A percentile compares a stretch with the other conserved stretches of the same genome.
phyloP scores from a whole-genome alignment of 73 alveolate genomes.

The Tetrahymena borealis region DNA sequence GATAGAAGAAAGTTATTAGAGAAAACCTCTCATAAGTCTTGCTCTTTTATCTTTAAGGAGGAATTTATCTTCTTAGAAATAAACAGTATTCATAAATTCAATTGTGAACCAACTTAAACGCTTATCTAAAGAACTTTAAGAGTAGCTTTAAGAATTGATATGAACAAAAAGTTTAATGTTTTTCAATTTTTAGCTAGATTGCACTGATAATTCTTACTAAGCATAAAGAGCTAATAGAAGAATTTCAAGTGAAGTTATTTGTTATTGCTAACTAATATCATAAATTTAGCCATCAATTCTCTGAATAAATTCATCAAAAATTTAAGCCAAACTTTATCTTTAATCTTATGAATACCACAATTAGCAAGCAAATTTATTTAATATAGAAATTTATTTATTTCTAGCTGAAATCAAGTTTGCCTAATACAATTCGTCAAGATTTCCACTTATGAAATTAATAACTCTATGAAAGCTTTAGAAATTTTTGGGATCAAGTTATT shows the following conservation, averaged over 20 bases:
- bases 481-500: not conserved
- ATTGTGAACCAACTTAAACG: not conserved
- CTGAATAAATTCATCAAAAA: not conserved
- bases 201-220: not conserved
- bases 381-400: not conserved
- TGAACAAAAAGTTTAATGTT: not conserved
- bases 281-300: not conserved
- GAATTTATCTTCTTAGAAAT: not conserved
- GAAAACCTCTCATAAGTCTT: not conserved
- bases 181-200: not conserved
- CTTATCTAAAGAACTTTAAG: not conserved
- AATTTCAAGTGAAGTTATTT: not conserved
- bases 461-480: not conserved
- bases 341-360: not conserved
- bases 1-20: not conserved
- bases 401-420: not conserved
- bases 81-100: not conserved
- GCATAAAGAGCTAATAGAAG: not conserved
- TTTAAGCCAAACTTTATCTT: not conserved
- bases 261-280: not conserved
- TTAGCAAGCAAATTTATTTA: not conserved
- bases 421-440: not conserved
- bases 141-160: not conserved
- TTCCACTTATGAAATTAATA: not conserved
- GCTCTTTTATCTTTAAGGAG: not conserved